Conservation (phyloP, 2,329 filamentous ascomycete genomes). For the Colletotrichum sp. region DNA sequence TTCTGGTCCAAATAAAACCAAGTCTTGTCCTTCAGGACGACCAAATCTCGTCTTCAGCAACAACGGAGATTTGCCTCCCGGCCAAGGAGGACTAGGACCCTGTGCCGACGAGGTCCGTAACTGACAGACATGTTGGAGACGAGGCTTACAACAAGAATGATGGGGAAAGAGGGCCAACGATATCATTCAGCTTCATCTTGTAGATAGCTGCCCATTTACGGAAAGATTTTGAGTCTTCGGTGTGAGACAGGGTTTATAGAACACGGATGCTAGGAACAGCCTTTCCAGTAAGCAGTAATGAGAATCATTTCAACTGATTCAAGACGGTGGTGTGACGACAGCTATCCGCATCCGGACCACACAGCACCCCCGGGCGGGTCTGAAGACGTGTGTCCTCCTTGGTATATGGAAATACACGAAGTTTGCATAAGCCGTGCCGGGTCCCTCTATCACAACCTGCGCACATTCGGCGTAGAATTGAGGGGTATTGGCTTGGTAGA, state of each 20-base stretch:
- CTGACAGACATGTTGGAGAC: not conserved
- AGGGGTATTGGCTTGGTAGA: slow-evolving; percentile 56
- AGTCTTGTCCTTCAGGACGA: slow-evolving; percentile 15
- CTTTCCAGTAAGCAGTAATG: not conserved
- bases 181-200: not conserved
- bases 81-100: slow-evolving; percentile 15
- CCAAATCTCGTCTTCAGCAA: slow-evolving; percentile 19
- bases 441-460: slow-evolving; percentile 55
- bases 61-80: not conserved
- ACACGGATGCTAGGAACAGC: not conserved
- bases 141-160: not conserved
- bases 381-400: not conserved
- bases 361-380: not conserved
- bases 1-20: not conserved
- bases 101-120: slow-evolving; percentile 5
- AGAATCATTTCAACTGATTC: not conserved
- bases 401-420: not conserved
- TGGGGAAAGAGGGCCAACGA: not conserved
- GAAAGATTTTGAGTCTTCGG: not conserved
- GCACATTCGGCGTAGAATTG: slow-evolving; percentile 64
- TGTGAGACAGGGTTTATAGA: not conserved
- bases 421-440: slow-evolving; percentile 35
- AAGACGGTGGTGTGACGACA: not conserved
- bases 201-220: not conserved
- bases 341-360: not conserved